These are phyloP conservation scores for Psilocybe sp. DNA, from an alignment of 768 basidiomycete genomes.

Conservation along the genomic window DNA sequence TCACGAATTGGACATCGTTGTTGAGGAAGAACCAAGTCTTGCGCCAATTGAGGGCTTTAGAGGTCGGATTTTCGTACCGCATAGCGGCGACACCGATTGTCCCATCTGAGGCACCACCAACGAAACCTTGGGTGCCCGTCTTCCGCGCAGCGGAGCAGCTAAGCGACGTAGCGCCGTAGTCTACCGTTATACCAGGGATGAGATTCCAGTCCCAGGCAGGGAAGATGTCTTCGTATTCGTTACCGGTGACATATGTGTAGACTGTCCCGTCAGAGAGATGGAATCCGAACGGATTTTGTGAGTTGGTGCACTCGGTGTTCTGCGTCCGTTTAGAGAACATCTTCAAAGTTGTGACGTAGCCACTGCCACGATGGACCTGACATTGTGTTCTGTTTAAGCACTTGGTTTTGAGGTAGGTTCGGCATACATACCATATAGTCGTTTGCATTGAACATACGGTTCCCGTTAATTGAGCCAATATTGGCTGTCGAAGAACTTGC, in stretches of 20 bases:
- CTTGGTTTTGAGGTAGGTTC: background rate
- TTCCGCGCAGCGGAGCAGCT: conserved; percentile 37
- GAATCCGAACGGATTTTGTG: conserved; percentile 63
- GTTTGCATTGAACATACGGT: conserved; percentile 58
- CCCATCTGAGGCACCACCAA: conserved; percentile 61
- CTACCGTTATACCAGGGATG: conserved; percentile 65
- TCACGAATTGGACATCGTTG: conserved; percentile 58
- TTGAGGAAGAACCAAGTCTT: conserved; percentile 73
- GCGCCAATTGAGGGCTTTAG: conserved; percentile 50
- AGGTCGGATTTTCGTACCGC: conserved; percentile 63
- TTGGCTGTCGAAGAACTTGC: conserved; percentile 42
- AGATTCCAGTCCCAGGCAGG: conserved; percentile 76
- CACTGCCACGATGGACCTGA: conserved; percentile 57
- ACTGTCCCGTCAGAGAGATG: conserved; percentile 63
- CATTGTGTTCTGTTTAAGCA: conserved; percentile 14
- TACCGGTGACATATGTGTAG: conserved; percentile 58
- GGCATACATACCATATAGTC: conserved; percentile 58
- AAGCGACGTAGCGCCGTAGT: conserved; percentile 54
- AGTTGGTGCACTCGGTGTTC: conserved; percentile 61
- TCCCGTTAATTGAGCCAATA: conserved; percentile 49
- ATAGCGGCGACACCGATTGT: conserved; percentile 53
- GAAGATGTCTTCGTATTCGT: conserved; percentile 69
- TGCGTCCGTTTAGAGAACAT: conserved; percentile 56
- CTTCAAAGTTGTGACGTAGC: conserved; percentile 55
- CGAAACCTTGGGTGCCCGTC: conserved; percentile 50